Percentiles rank a stretch among this genome's conserved stretches.
Conservation (phyloP, 2,329 filamentous ascomycete species). For the Fusarium agapanthi region DNA sequence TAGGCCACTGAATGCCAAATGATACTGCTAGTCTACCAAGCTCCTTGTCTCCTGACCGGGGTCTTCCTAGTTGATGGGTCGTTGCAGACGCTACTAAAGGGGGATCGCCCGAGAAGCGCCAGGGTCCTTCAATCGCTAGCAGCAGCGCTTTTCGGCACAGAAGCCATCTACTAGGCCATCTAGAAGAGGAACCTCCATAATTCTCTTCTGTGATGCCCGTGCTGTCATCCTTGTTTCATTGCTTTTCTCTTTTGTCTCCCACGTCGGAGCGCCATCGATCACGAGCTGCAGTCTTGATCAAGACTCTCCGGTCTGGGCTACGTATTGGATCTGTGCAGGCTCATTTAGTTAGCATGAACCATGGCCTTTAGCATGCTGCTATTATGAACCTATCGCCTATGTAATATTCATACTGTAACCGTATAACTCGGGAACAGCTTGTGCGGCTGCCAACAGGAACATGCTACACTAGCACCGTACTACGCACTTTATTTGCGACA, state of each 20-base stretch:
- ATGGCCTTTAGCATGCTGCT: neutral
- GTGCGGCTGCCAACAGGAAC: neutral
- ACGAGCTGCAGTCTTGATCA: constrained; percentile 9
- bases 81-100: constrained; percentile 29
- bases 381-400: neutral
- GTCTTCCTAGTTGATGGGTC: constrained; percentile 18
- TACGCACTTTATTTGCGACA: constrained; percentile 12
- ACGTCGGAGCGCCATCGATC: constrained; percentile 16
- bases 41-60: constrained; percentile 40
- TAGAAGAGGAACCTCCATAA: constrained; percentile 34
- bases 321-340: neutral
- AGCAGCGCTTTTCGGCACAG: constrained; percentile 28
- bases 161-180: constrained; percentile 42
- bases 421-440: neutral
- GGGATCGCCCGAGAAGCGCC: constrained; percentile 30
- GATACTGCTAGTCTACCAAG: neutral
- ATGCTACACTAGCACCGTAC: constrained; percentile 5
- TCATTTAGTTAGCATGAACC: neutral
- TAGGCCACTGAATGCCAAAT: constrained; percentile 7
- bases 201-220: constrained; percentile 4
- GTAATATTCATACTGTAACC: neutral
- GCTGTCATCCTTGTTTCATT: constrained; percentile 23
- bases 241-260: constrained; percentile 35
- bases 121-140: constrained; percentile 21
- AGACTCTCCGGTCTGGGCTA: constrained; percentile 3